phyloP scores from a whole-genome alignment of 1,284 basidiomycete genomes.

The Malassezia globosa region DNA sequence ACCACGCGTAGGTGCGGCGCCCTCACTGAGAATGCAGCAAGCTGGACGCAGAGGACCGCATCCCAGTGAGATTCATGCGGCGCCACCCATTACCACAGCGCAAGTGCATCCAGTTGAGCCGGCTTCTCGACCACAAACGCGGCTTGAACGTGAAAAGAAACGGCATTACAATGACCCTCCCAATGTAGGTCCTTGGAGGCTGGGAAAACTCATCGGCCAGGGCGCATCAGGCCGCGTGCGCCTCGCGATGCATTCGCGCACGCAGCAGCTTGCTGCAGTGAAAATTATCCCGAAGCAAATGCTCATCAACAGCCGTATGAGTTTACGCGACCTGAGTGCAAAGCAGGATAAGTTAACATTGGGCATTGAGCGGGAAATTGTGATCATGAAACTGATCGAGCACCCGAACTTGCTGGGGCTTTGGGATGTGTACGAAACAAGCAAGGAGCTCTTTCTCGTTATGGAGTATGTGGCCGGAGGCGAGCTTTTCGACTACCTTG shows the following conservation, averaged over 20 bases:
- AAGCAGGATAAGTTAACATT: constrained; percentile 71
- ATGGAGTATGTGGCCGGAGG: constrained; percentile 96
- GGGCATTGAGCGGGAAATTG: constrained; percentile 88
- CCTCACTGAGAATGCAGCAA: neutral
- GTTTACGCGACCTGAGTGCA: constrained; percentile 59
- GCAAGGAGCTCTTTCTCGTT: constrained; percentile 69
- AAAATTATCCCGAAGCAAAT: constrained; percentile 89
- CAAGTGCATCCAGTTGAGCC: neutral
- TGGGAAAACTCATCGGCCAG: constrained; percentile 82
- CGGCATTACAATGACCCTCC: constrained; percentile 49
- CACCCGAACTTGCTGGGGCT: constrained; percentile 89
- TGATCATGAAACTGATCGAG: constrained; percentile 97
- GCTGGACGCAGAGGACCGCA: neutral
- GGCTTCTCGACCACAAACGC: constrained; percentile 23
- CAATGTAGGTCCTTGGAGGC: constrained; percentile 76
- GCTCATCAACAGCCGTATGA: constrained; percentile 60
- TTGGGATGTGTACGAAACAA: constrained; percentile 96
- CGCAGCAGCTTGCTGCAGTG: constrained; percentile 81
- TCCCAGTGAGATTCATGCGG: constrained; percentile 1
- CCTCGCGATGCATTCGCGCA: constrained; percentile 75
- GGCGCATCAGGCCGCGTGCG: constrained; percentile 74
- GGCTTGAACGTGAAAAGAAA: constrained; percentile 46
- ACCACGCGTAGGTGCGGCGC: neutral
- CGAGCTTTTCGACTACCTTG: constrained; percentile 91
- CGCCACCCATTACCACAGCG: constrained; percentile 4